Conservation (phyloP, 176 grass and related monocot genomes). For the Oryza officinalis region DNA sequence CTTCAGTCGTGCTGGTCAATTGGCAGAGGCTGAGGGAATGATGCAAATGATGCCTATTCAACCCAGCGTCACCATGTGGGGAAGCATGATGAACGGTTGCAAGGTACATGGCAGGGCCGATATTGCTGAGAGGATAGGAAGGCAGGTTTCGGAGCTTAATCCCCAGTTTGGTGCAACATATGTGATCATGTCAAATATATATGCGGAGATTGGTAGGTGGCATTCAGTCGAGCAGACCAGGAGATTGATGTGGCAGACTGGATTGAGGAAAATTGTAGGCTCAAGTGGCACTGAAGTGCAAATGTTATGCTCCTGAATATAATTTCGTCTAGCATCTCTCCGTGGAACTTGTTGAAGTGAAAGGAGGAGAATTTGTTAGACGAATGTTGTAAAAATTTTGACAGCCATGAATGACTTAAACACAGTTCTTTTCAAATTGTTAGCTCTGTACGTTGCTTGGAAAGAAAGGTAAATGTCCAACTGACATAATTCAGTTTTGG, state of each 20-base stretch:
- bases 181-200: conserved; percentile 52
- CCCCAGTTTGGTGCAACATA: conserved; percentile 46
- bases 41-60: conserved; percentile 25
- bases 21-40: conserved; percentile 38
- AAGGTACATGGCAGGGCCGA: conserved; percentile 31
- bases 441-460: not conserved
- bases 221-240: conserved; percentile 30
- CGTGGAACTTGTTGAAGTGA: not conserved
- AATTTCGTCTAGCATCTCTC: not conserved
- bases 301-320: conserved; percentile 26
- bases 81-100: conserved; percentile 43
- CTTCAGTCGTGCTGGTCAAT: conserved; percentile 40
- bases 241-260: conserved; percentile 41
- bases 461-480: not conserved
- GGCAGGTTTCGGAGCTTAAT: conserved; percentile 36
- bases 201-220: conserved; percentile 40
- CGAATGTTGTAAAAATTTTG: not conserved
- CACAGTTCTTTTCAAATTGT: not conserved
- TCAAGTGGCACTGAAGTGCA: conserved; percentile 40
- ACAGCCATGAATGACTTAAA: not conserved
- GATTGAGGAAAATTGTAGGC: conserved; percentile 47
- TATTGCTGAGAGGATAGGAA: conserved; percentile 44
- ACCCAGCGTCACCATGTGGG: conserved; percentile 28
- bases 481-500: not conserved
- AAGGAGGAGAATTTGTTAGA: not conserved